phyloP scores from a whole-genome alignment of 2,329 filamentous ascomycete genomes.

The Scytalidium lignicola region DNA sequence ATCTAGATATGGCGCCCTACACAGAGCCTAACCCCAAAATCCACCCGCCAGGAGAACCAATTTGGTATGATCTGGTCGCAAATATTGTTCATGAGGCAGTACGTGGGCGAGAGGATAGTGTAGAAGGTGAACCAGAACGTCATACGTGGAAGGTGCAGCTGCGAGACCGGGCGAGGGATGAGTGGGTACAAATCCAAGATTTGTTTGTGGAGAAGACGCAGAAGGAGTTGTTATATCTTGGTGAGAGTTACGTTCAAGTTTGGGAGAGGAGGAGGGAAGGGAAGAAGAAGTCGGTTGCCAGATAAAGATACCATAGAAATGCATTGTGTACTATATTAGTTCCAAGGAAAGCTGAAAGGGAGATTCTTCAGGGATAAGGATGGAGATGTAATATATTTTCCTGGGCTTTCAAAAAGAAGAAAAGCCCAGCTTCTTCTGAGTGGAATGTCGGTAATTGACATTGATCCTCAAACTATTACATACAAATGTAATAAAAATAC shows the following conservation, averaged over 20 bases:
- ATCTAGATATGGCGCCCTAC: conserved; percentile 83
- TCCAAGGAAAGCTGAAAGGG: not conserved
- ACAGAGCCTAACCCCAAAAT: conserved; percentile 78
- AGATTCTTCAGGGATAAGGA: not conserved
- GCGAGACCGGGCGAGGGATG: conserved; percentile 70
- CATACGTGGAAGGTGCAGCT: conserved; percentile 93
- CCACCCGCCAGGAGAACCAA: conserved; percentile 70
- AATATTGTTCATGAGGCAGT: conserved; percentile 90
- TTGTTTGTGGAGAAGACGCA: conserved; percentile 86
- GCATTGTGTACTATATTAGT: not conserved
- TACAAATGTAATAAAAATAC: not conserved
- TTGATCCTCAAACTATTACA: not conserved
- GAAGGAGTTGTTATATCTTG: conserved; percentile 83
- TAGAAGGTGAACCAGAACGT: conserved; percentile 84
- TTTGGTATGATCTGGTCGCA: conserved; percentile 91
- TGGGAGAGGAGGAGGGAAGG: conserved; percentile 75
- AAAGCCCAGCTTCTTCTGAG: not conserved
- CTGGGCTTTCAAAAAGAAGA: not conserved
- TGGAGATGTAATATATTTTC: conserved; percentile 8
- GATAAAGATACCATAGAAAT: not conserved
- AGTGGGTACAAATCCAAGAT: conserved; percentile 94
- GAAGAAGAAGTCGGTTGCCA: conserved; percentile 15
- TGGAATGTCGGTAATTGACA: not conserved
- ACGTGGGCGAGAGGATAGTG: conserved; percentile 69
- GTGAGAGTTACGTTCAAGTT: conserved; percentile 92